phyloP scores from a whole-genome alignment of 2,329 filamentous ascomycete genomes.

The Elsinoe batatas region DNA sequence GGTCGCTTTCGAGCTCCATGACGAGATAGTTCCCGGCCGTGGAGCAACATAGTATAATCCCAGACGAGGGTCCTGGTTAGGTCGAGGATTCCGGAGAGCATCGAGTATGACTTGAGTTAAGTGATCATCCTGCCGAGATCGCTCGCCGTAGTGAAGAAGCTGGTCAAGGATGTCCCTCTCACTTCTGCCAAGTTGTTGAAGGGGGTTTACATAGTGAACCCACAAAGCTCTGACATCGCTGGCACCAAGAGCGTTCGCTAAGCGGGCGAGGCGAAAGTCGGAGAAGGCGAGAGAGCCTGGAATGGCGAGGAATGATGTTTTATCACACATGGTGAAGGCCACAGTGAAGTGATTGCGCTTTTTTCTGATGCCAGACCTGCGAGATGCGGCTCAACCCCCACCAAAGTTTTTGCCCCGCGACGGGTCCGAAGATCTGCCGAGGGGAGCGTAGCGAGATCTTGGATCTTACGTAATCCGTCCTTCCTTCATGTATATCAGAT shows the following conservation, averaged over 20 bases:
- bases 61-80: conserved; percentile 39
- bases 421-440: too few species aligned
- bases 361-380: too few species aligned
- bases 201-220: conserved; percentile 42
- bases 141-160: conserved; percentile 50
- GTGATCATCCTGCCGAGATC: conserved; percentile 36
- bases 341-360: too few species aligned
- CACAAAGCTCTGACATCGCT: conserved; percentile 40
- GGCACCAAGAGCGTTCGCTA: conserved; percentile 38
- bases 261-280: conserved; percentile 38
- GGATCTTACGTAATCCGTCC: too few species aligned
- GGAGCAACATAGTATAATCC: conserved; percentile 65
- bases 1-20: conserved; percentile 95
- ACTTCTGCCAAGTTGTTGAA: conserved; percentile 31
- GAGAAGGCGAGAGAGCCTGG: conserved; percentile 47
- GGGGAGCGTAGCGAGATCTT: too few species aligned
- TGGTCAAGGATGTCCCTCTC: conserved; percentile 47
- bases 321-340: conserved; percentile 15
- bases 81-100: conserved; percentile 39
- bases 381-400: too few species aligned
- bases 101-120: conserved; percentile 38
- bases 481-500: too few species aligned
- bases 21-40: conserved; percentile 72
- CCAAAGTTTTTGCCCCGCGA: too few species aligned
- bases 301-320: conserved; percentile 33